Conservation (phyloP, 139 green algal genomes). For the Choricystis sp. region DNA sequence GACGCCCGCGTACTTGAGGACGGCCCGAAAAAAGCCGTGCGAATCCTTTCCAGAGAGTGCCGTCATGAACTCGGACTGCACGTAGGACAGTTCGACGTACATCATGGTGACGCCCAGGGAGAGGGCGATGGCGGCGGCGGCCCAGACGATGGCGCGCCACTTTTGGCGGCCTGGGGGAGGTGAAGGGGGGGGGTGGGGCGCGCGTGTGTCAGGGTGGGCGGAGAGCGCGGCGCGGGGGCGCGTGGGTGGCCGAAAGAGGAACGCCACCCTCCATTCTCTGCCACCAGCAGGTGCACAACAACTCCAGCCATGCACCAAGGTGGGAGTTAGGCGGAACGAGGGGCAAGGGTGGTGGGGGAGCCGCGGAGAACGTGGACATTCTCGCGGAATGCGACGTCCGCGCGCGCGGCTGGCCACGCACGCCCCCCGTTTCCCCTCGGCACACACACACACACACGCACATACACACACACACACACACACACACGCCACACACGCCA, state of each 20-base stretch:
- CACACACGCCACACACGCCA: too few species aligned
- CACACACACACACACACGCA: too few species aligned
- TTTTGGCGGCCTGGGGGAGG: slow-evolving; percentile 17
- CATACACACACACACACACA: too few species aligned
- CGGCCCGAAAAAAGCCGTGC: slow-evolving; percentile 35
- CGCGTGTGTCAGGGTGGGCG: too few species aligned
- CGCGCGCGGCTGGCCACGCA: neutral
- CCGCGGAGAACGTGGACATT: neutral
- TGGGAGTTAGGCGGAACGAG: neutral
- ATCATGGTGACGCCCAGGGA: slow-evolving; percentile 30
- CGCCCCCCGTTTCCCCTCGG: too few species aligned
- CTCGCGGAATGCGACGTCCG: neutral
- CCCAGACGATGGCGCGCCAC: slow-evolving; percentile 15
- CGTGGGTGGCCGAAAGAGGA: too few species aligned
- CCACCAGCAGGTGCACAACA: too few species aligned
- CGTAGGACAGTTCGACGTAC: slow-evolving; percentile 34
- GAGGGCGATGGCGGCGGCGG: slow-evolving; percentile 9
- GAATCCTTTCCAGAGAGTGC: slow-evolving; percentile 45
- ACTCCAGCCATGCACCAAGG: too few species aligned
- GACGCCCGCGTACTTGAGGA: slow-evolving; percentile 47
- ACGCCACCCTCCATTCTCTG: too few species aligned
- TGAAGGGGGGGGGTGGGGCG: too few species aligned
- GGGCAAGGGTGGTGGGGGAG: neutral
- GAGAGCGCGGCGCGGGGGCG: too few species aligned
- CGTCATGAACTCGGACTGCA: slow-evolving; percentile 48